Conservation (phyloP, 2,329 filamentous ascomycete species). For the Cytospora schulzeri region DNA sequence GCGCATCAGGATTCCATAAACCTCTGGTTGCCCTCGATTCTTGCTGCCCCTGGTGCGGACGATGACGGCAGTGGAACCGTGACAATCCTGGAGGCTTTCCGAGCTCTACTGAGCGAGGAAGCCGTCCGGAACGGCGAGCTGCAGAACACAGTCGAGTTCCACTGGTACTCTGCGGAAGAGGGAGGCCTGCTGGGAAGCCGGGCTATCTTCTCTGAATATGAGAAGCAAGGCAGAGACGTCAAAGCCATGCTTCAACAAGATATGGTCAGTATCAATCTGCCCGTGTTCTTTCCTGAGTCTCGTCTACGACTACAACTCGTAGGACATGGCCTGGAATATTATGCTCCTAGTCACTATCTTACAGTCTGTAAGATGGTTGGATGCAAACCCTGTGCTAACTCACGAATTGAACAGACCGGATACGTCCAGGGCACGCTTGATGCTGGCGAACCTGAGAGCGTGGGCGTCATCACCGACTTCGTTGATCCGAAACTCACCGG, state of each 20-base stretch:
- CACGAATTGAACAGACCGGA: constrained; percentile 34
- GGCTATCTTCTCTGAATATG: constrained; percentile 44
- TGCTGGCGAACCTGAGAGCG: constrained; percentile 33
- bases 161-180: constrained; percentile 58
- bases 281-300: too few relatives aligned
- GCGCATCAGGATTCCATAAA: constrained; percentile 84
- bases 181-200: constrained; percentile 75
- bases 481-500: constrained; percentile 40
- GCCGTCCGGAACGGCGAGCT: constrained; percentile 64
- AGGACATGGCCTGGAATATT: too few relatives aligned
- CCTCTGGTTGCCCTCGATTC: constrained; percentile 67
- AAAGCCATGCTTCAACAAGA: constrained; percentile 49
- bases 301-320: not conserved
- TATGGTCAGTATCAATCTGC: constrained; percentile 34
- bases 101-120: constrained; percentile 67
- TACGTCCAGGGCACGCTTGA: constrained; percentile 34
- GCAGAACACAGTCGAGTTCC: constrained; percentile 78
- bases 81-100: constrained; percentile 77
- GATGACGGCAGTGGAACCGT: constrained; percentile 78
- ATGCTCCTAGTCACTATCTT: too few relatives aligned
- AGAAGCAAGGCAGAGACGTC: constrained; percentile 37
- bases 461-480: constrained; percentile 46
- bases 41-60: constrained; percentile 73
- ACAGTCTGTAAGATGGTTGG: not conserved
- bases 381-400: not conserved